phyloP scores from a whole-genome alignment of 2,329 filamentous ascomycete genomes.

The Aspergillus pseudotamarii region DNA sequence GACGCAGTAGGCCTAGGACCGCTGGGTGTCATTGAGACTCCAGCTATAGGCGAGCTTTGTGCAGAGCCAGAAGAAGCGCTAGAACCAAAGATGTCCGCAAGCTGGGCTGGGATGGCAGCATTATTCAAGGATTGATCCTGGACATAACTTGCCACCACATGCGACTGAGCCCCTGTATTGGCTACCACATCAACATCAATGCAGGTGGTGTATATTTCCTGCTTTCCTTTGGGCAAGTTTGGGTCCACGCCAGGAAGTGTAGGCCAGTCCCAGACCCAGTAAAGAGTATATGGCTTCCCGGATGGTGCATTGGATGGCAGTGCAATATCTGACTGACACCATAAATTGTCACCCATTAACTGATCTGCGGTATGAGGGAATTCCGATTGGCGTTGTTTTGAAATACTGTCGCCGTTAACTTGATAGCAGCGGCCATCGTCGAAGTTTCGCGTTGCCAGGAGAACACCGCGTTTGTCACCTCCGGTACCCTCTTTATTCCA shows the following conservation, averaged over 20 bases:
- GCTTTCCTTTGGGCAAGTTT: slow-evolving; percentile 46
- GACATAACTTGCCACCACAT: slow-evolving; percentile 26
- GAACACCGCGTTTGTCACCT: slow-evolving; percentile 74
- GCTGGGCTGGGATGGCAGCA: slow-evolving; percentile 43
- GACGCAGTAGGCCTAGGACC: neutral
- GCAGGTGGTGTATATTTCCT: slow-evolving; percentile 53
- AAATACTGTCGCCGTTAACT: slow-evolving; percentile 64
- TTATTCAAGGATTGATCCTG: slow-evolving; percentile 39
- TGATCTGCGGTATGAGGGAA: slow-evolving; percentile 56
- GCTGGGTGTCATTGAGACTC: neutral
- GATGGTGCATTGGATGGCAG: slow-evolving; percentile 68
- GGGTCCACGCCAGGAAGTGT: slow-evolving; percentile 46
- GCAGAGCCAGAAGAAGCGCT: slow-evolving; percentile 11
- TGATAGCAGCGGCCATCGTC: slow-evolving; percentile 93
- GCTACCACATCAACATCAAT: slow-evolving; percentile 50
- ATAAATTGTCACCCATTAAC: slow-evolving; percentile 62
- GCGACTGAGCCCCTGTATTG: slow-evolving; percentile 19
- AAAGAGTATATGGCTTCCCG: slow-evolving; percentile 73
- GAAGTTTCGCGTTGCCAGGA: slow-evolving; percentile 77
- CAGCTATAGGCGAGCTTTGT: slow-evolving; percentile 1
- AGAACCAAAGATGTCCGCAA: slow-evolving; percentile 34
- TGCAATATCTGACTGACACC: slow-evolving; percentile 80
- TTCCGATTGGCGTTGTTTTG: slow-evolving; percentile 59
- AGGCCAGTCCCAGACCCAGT: slow-evolving; percentile 98
- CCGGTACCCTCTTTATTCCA: slow-evolving; percentile 83